phyloP scores from a whole-genome alignment of 805 yeast species.

The Lachancea dasiensis region DNA sequence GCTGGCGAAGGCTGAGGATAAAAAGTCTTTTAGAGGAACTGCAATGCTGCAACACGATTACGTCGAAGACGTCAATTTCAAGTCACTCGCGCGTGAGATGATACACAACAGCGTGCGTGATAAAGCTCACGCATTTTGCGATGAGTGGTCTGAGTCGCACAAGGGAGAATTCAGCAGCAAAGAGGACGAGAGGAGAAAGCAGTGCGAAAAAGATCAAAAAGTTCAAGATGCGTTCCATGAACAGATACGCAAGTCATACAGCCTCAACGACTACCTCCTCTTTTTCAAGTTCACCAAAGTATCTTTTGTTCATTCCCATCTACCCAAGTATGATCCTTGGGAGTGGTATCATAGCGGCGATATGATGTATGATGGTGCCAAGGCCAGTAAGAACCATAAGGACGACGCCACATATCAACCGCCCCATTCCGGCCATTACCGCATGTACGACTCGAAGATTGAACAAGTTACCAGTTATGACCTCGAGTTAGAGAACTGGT shows the following conservation, averaged over 20 bases:
- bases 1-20: not conserved
- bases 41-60: conserved; percentile 79
- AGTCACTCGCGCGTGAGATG: conserved; percentile 14
- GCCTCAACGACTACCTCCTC: conserved; percentile 3
- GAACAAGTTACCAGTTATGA: conserved; percentile 20
- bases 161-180: conserved; percentile 11
- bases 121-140: conserved; percentile 6
- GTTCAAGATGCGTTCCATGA: conserved; percentile 6
- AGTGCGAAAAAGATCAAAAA: conserved; percentile 14
- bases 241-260: conserved; percentile 4
- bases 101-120: conserved; percentile 11
- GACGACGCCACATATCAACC: conserved; percentile 4
- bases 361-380: conserved; percentile 20
- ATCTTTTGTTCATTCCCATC: conserved; percentile 37
- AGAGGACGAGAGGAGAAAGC: conserved; percentile 15
- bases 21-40: conserved; percentile 46
- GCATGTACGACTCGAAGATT: conserved; percentile 17
- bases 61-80: conserved; percentile 43
- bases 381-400: conserved; percentile 8
- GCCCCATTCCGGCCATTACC: conserved; percentile 15
- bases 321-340: conserved; percentile 37
- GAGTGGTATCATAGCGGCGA: conserved; percentile 16
- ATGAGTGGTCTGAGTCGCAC: conserved; percentile 6
- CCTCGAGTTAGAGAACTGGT: conserved; percentile 25
- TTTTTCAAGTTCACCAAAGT: conserved; percentile 14